Percentiles rank a stretch among this genome's conserved stretches.
Conservation (phyloP, 2,329 filamentous ascomycete species). For the Talaromyces sp. region DNA sequence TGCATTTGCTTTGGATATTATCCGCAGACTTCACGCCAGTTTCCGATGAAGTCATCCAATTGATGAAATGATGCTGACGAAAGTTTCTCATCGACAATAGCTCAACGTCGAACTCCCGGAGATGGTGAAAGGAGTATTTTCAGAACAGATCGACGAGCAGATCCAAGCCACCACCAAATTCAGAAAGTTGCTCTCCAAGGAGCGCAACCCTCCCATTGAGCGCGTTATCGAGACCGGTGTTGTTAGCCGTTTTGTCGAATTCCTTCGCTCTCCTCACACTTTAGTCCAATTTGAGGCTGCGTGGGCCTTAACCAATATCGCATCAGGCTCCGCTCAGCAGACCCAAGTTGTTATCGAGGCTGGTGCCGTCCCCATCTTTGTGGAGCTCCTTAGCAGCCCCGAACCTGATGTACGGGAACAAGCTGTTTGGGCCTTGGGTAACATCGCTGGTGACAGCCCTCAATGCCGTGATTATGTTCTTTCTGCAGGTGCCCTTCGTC, state of each 20-base stretch:
- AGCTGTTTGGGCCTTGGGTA: conserved; percentile 96
- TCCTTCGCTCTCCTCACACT: conserved; percentile 94
- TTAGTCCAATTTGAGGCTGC: conserved; percentile 98
- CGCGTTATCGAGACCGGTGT: conserved; percentile 99
- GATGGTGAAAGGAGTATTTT: conserved; percentile 98
- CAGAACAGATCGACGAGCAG: conserved; percentile 95
- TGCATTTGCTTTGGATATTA: background rate
- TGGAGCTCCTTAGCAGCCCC: conserved; percentile 89
- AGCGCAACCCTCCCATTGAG: conserved; percentile 98
- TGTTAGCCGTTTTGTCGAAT: conserved; percentile 95
- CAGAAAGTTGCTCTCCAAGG: conserved; percentile 95
- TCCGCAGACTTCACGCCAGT: background rate
- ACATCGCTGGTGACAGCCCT: conserved; percentile 98
- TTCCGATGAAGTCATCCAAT: background rate
- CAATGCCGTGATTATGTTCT: conserved; percentile 96
- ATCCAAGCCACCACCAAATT: conserved; percentile 98
- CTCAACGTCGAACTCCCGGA: conserved; percentile 95
- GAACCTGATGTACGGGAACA: conserved; percentile 98
- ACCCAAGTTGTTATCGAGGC: conserved; percentile 99
- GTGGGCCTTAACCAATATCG: conserved; percentile 99
- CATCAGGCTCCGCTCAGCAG: conserved; percentile 92
- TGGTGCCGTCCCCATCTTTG: conserved; percentile 96
- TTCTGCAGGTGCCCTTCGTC: conserved; percentile 83
- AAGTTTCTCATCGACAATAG: conserved; percentile 47
- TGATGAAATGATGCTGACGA: conserved; percentile 21